Evolutionary conservation across 2,329 filamentous ascomycete species (phyloP).

Genomic region (Colletotrichum sp.): DNA sequence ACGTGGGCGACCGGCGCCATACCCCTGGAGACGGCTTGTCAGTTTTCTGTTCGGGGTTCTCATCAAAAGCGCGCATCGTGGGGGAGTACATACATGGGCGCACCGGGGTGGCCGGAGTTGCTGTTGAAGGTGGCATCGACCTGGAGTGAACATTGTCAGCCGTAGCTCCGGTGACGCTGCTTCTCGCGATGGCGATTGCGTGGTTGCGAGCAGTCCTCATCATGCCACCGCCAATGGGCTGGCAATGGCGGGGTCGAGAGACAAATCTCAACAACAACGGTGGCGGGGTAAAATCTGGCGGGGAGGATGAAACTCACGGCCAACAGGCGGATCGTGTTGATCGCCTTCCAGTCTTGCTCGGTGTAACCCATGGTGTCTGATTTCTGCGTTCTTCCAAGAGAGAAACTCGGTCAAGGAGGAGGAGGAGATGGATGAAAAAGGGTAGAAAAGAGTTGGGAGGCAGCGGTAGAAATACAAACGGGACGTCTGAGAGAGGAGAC

Average conservation of each 20-base stretch:
- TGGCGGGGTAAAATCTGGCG: conserved; percentile 34
- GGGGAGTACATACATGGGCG: conserved; percentile 77
- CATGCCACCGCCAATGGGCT: conserved; percentile 21
- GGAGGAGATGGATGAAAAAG: conserved; percentile 30
- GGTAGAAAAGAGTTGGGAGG: conserved; percentile 9
- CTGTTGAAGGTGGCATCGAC: conserved; percentile 96
- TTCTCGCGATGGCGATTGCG: neutral
- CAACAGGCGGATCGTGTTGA: conserved; percentile 97
- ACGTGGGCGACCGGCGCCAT: conserved; percentile 97
- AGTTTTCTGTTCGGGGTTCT: conserved; percentile 24
- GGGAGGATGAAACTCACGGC: conserved; percentile 71
- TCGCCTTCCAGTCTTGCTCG: conserved; percentile 86
- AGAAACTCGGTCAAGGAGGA: conserved; percentile 19
- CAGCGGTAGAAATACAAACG: conserved; percentile 7
- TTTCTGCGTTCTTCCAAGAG: conserved; percentile 28
- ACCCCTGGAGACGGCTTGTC: conserved; percentile 53
- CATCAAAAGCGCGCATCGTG: neutral
- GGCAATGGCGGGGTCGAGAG: conserved; percentile 37
- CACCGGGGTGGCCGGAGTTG: conserved; percentile 98
- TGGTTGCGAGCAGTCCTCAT: neutral
- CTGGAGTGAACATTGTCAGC: conserved; percentile 53
- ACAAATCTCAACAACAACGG: conserved; percentile 30
- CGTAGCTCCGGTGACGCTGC: neutral
- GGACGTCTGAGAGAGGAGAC: neutral
- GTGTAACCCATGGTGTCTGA: conserved; percentile 80